Percentiles rank a stretch among this genome's conserved stretches.
phyloP scores from a whole-genome alignment of 768 basidiomycete species.

The Rhizopogon vinicolor region DNA sequence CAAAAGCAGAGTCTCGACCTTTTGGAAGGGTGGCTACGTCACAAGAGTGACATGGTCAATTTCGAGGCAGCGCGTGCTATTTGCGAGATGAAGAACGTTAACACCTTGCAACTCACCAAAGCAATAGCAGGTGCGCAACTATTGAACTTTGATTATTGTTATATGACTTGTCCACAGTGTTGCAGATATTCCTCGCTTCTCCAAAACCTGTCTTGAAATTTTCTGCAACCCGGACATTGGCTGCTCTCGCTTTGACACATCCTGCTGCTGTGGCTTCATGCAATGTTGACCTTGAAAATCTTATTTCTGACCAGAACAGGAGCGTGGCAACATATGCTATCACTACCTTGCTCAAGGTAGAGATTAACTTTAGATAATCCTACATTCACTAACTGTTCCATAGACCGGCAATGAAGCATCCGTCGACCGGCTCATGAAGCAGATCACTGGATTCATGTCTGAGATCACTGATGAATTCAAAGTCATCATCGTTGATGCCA shows the following conservation, averaged over 20 bases:
- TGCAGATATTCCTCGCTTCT: slow-evolving; percentile 94
- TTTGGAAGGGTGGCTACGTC: slow-evolving; percentile 90
- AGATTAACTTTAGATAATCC: no score
- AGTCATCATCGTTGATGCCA: slow-evolving; percentile 98
- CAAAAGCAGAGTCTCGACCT: slow-evolving; percentile 92
- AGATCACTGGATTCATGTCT: slow-evolving; percentile 97
- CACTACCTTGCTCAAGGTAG: slow-evolving; percentile 92
- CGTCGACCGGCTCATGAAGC: slow-evolving; percentile 98
- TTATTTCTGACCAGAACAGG: slow-evolving; percentile 93
- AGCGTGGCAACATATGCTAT: slow-evolving; percentile 98
- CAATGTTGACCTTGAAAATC: slow-evolving; percentile 94
- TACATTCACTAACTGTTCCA: slow-evolving; percentile 5
- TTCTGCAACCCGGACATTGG: slow-evolving; percentile 93
- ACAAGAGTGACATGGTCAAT: slow-evolving; percentile 99
- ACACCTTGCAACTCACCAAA: slow-evolving; percentile 72
- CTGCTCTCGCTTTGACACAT: slow-evolving; percentile 80
- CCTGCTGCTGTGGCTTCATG: slow-evolving; percentile 85
- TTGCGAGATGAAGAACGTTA: slow-evolving; percentile 90
- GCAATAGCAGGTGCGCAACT: slow-evolving; percentile 74
- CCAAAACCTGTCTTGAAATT: slow-evolving; percentile 95
- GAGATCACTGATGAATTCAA: slow-evolving; percentile 99
- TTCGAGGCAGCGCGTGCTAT: slow-evolving; percentile 97
- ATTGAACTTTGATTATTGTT: slow-evolving; percentile 1
- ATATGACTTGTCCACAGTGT: slow-evolving; percentile 43
- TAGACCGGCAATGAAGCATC: slow-evolving; percentile 99